Evolutionary conservation across 257 asterid genomes (phyloP), one percentile per base, ranked within the genome.

Genomic region (Nicotiana paniculata): DNA sequence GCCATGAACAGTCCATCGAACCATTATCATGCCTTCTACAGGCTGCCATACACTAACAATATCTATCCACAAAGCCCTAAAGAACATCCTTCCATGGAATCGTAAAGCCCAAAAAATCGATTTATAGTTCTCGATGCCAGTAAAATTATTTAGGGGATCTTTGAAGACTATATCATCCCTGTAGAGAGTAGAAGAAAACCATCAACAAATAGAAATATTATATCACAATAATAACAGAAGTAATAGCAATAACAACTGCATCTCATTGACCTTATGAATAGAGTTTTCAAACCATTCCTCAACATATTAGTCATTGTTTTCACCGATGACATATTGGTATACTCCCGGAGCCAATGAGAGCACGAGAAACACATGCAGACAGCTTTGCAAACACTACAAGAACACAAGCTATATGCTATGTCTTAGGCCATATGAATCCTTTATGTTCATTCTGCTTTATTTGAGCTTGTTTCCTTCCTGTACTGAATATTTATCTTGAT

Each of bases 1-100:
- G 85, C 98, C 99, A 51, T 94, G 97, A 81, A 89, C 97, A 24
- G 97, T 93, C 98, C 98, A 96, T 74, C 99, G 98, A 63, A 96
- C 90, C 88, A 93, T 90, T 84, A 96, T 89, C 93, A 90, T 75
- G 86, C 79, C 95, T 83, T 96, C 99, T 3, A 69, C 54, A 2
- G 90, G 99, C 89, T 95, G 98, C 96, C 99, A 93, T 55, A 93
- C 88, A 63, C 99, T 88, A 28, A 91, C 68, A 59, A 93, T 91
- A 17, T 95, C 96, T 6, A 95, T 77, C 28, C 96, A 92, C 48
- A 95, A 93, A 21, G 92, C 99, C 54, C 93, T 88, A 62, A 95
- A 95, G 85, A 95, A 84, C 65, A 95, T 88, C 59, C 89, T 92
- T 10, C 97, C 98, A 35, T 93, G 97, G 80, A 95, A 95, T 51